Percentiles rank a stretch among this genome's conserved stretches.
Evolutionary conservation across 2,329 filamentous ascomycete species (phyloP).

Genomic region (Clarireedia sp.): DNA sequence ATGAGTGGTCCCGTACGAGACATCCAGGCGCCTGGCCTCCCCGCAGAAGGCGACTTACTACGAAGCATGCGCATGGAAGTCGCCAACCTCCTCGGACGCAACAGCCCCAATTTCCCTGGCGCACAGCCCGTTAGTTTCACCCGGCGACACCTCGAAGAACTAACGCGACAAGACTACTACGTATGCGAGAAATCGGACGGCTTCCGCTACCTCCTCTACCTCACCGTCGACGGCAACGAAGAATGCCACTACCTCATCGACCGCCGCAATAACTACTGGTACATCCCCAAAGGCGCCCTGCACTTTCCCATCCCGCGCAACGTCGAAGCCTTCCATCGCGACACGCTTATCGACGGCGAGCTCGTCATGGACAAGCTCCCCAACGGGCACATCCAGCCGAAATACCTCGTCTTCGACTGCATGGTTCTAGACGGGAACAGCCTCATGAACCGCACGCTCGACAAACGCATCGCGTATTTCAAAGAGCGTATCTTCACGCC

Average conservation of each 20-base stretch:
- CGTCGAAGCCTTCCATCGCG: conserved; percentile 61
- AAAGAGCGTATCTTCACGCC: conserved; percentile 67
- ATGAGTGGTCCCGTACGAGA: conserved; percentile 18
- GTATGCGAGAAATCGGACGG: conserved; percentile 98
- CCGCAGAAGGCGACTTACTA: conserved; percentile 53
- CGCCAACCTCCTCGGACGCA: conserved; percentile 63
- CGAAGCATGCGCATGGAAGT: conserved; percentile 62
- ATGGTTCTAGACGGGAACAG: conserved; percentile 70
- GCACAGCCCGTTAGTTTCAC: conserved; percentile 94
- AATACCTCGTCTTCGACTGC: conserved; percentile 91
- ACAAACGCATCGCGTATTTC: conserved; percentile 85
- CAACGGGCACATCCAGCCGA: conserved; percentile 60
- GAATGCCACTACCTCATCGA: conserved; percentile 92
- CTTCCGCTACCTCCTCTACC: conserved; percentile 89
- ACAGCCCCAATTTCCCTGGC: conserved; percentile 66
- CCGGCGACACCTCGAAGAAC: conserved; percentile 70
- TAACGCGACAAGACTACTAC: conserved; percentile 82
- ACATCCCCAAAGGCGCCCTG: conserved; percentile 57
- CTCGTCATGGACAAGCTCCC: conserved; percentile 75
- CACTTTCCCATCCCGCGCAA: conserved; percentile 72
- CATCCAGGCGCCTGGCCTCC: conserved; percentile 56
- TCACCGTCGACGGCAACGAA: conserved; percentile 56
- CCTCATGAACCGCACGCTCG: conserved; percentile 70
- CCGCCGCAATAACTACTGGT: conserved; percentile 96
- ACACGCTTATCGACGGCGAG: conserved; percentile 87